A percentile compares a stretch with the other conserved stretches of the same genome.
Evolutionary conservation across 495 filamentous ascomycete species (phyloP).

Genomic region (Corynascus novoguineensis): DNA sequence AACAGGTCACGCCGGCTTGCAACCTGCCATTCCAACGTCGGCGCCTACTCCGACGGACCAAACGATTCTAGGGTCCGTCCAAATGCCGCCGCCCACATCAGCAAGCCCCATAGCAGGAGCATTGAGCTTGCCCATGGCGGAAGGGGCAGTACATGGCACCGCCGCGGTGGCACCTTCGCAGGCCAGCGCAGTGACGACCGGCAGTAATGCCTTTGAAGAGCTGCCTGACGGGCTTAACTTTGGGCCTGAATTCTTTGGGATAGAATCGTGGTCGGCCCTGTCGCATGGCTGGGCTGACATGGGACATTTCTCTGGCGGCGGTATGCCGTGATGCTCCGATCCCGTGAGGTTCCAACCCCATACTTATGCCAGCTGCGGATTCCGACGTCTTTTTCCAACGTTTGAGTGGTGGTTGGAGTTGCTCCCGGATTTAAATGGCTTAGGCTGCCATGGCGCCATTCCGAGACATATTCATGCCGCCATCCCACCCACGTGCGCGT

Average conservation of each 20-base stretch:
- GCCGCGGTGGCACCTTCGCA: slow-evolving; percentile 21
- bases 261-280: slow-evolving; percentile 22
- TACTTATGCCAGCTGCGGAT: too few relatives aligned
- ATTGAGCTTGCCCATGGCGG: slow-evolving; percentile 6
- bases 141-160: not conserved
- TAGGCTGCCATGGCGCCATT: slow-evolving; percentile 9
- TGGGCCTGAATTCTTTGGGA: slow-evolving; percentile 22
- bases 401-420: not conserved
- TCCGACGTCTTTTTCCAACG: not conserved
- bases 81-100: not conserved
- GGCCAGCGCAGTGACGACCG: slow-evolving; percentile 22
- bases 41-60: not conserved
- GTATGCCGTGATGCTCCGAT: not conserved
- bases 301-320: slow-evolving; percentile 10
- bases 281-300: slow-evolving; percentile 19
- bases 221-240: slow-evolving; percentile 24
- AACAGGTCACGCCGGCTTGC: not conserved
- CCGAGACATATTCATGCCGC: slow-evolving; percentile 17
- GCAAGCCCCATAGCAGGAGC: slow-evolving; percentile 1
- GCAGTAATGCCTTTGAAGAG: slow-evolving; percentile 31
- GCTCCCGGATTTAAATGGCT: slow-evolving; percentile 4
- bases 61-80: not conserved
- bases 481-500: slow-evolving; percentile 18
- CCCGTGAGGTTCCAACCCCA: too few relatives aligned
- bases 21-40: not conserved